These are phyloP conservation scores for Novakomyces olei DNA, from an alignment of 805 yeast genomes.

Conservation along the genomic window DNA sequence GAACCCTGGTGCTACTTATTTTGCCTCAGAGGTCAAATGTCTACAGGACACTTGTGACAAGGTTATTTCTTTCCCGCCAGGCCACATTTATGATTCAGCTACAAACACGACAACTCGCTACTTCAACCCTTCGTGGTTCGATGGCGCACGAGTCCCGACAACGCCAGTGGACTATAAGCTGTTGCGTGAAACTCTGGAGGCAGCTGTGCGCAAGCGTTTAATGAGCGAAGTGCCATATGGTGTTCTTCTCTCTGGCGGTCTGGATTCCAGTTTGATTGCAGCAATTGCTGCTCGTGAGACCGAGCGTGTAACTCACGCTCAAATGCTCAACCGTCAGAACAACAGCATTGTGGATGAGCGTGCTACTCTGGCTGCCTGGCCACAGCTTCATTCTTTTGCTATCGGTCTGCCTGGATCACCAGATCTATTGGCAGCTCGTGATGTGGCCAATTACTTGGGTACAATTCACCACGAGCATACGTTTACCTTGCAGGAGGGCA, in stretches of 20 bases:
- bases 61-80: slow-evolving; percentile 91
- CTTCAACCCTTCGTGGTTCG: slow-evolving; percentile 90
- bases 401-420: slow-evolving; percentile 96
- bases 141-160: slow-evolving; percentile 50
- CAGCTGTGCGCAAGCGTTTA: slow-evolving; percentile 93
- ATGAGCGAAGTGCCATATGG: slow-evolving; percentile 99
- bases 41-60: slow-evolving; percentile 84
- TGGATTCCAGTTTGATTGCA: slow-evolving; percentile 91
- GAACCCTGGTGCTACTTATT: slow-evolving; percentile 55
- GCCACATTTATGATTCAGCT: slow-evolving; percentile 82
- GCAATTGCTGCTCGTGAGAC: slow-evolving; percentile 95
- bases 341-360: slow-evolving; percentile 44
- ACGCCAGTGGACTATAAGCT: slow-evolving; percentile 48
- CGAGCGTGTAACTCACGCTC: slow-evolving; percentile 30
- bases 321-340: slow-evolving; percentile 5
- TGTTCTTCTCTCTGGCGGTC: slow-evolving; percentile 89
- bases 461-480: slow-evolving; percentile 96
- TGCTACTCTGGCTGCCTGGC: slow-evolving; percentile 47
- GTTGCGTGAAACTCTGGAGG: slow-evolving; percentile 64
- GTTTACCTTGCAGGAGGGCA: slow-evolving; percentile 88
- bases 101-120: slow-evolving; percentile 74
- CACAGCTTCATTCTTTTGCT: slow-evolving; percentile 84
- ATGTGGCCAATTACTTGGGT: slow-evolving; percentile 89
- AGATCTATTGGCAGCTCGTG: slow-evolving; percentile 85
- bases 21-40: slow-evolving; percentile 89